Evolutionary conservation across 2,329 filamentous ascomycete species (phyloP), one percentile per base, ranked within the genome.

Genomic region (Cephalotrichum gorgonifer): DNA sequence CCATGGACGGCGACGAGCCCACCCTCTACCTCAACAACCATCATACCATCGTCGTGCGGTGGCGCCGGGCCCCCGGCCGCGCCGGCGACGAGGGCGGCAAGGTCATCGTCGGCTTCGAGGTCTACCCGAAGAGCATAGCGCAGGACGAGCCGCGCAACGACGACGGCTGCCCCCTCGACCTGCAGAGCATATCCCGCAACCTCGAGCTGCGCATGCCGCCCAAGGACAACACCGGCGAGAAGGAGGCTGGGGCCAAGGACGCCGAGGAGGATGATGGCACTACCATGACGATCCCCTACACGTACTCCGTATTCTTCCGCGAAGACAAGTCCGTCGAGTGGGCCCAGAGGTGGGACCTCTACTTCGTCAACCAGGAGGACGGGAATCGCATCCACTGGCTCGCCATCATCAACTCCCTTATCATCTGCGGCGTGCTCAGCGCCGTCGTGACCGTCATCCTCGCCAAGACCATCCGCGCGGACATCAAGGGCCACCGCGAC

Each of bases 301-400:
- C 87, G 0, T 95, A 95, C 66, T 91, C 88, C 3, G 85, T 95
- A 14, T 94, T 93, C 65, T 95, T 89, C 69, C 82, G 87, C 47
- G 86, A 94, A 62, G 87, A 94, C 53, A 78, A 83, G 39, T 79
- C 75, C 20, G 72, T 94, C 46, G 87, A 93, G 54, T 95, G 89
- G 89, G 73, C 75, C 50, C 87, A 83, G 56, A 79, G 88, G 49
- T 95, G 89, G 88, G 86, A 94, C 58, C 70, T 91, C 49, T 95
- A 94, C 64, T 94, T 95, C 67, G 86, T 85, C 52, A 89, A 91
- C 62, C 86, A 93, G 60, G 84, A 88, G 51, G 86, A 91, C 55
- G 86, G 85, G 43, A 83, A 79, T 25, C 82, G 81, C 60, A 87
- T 91, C 23, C 88, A 95, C 62, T 94, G 88, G 86, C 73, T 95